Base-by-base conservation (phyloP, 345 rosid species). In the Ceriops tagal region DNA sequence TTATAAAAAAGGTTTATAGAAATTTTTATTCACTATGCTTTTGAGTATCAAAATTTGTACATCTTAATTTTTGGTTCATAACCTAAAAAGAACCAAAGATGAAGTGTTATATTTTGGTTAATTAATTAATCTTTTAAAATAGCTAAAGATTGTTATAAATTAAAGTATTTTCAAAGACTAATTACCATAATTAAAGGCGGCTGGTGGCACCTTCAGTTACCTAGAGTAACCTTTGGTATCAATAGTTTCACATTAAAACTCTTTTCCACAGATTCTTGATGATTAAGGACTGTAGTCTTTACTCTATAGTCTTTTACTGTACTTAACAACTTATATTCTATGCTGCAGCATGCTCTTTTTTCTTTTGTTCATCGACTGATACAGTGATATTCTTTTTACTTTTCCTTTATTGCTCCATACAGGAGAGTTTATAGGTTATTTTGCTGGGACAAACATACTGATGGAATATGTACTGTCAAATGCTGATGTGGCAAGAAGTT, bases 151-250 rank as follows among this genome's bases (percentile, higher is more conserved):
- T 32, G 6, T 32, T 32, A 5, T 32, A 32, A 32, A 32, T 32
- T 32, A 32, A 0, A 5, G 1, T 5, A 32, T 32, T 5, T 32
- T 32, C 1, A 0, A 32, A 32, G 1, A 5, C 6, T 5, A 32
- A 32, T 32, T 5, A 32, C 5, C 1, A 32, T 32, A 32, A 0
- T 32, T 32, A 32, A 32, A 32, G 6, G 96, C 89, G 26, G 98
- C 98, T 28, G 98, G 98, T 0, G 98, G 98, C 3, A 96, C 98
- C 77, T 93, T 93, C 75, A 90, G 98, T 75, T 93, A 90, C 70
- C 86, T 93, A 83, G 98, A 77, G 92, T 93, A 49, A 93, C 98
- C 62, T 93, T 90, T 76, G 98, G 98, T 92, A 88, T 52, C 26
- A 32, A 46, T 18, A 21, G 15, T 22, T 13, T 66, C 37, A 46